A percentile compares a stretch with the other conserved stretches of the same genome.
Evolutionary conservation across 2,329 filamentous ascomycete genomes (phyloP).

Genomic region (Zymoseptoria crescenta): DNA sequence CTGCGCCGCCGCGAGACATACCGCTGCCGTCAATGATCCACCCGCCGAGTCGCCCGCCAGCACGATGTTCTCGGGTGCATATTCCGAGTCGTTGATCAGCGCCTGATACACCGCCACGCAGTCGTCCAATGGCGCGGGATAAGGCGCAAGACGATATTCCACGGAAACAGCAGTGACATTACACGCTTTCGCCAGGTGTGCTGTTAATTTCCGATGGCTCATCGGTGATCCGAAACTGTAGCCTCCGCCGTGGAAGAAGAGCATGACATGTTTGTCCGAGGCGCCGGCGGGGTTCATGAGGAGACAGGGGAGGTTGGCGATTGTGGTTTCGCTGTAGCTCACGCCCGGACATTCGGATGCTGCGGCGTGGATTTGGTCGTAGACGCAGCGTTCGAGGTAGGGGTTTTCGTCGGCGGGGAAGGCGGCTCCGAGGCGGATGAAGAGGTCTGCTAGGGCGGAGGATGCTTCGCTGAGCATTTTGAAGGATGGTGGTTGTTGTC

Average conservation of each 20-base stretch:
- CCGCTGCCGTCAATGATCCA: slow-evolving; percentile 18
- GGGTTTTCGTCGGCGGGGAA: slow-evolving; percentile 14
- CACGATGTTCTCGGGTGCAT: slow-evolving; percentile 16
- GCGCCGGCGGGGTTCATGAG: slow-evolving; percentile 16
- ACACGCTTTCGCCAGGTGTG: slow-evolving; percentile 38
- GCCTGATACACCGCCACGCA: slow-evolving; percentile 50
- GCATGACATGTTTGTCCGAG: slow-evolving; percentile 17
- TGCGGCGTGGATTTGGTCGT: slow-evolving; percentile 20
- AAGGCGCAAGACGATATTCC: slow-evolving; percentile 53
- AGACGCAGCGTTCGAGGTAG: slow-evolving; percentile 15
- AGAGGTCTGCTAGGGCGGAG: slow-evolving; percentile 14
- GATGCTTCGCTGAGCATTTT: slow-evolving; percentile 21
- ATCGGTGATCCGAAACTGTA: slow-evolving; percentile 20
- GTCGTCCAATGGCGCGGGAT: slow-evolving; percentile 47
- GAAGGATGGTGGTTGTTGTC: background rate
- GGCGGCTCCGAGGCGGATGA: slow-evolving; percentile 11
- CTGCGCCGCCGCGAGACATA: slow-evolving; percentile 17
- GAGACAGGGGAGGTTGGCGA: slow-evolving; percentile 16
- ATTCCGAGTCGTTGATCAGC: slow-evolving; percentile 41
- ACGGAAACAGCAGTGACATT: slow-evolving; percentile 46
- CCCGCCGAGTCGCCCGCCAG: slow-evolving; percentile 22
- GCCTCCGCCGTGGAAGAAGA: slow-evolving; percentile 23
- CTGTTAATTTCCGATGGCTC: slow-evolving; percentile 21
- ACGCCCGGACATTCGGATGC: slow-evolving; percentile 19
- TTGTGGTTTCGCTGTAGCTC: slow-evolving; percentile 14